A percentile compares a stretch with the other conserved stretches of the same genome.
Conservation (phyloP, 1,139 yeast species). For the Lodderomyces parapsilosis region DNA sequence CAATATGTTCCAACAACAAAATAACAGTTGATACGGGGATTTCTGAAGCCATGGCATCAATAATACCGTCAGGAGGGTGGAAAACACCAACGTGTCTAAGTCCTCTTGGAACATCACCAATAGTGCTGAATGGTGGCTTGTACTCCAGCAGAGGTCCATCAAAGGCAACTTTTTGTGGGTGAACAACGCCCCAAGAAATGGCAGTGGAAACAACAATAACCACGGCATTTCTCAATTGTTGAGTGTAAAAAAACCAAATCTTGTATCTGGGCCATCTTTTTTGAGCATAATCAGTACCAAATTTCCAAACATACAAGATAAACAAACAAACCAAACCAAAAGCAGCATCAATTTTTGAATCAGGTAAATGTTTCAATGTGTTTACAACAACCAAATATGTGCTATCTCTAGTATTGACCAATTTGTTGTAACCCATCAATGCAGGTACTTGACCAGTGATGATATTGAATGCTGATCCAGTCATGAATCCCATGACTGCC, state of each 20-base stretch:
- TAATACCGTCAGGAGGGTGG: slow-evolving; percentile 61
- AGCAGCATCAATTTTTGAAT: slow-evolving; percentile 77
- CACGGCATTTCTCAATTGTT: slow-evolving; percentile 78
- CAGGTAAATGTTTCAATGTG: slow-evolving; percentile 68
- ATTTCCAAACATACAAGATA: slow-evolving; percentile 66
- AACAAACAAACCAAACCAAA: slow-evolving; percentile 79
- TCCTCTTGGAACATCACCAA: slow-evolving; percentile 83
- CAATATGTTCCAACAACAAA: slow-evolving; percentile 85
- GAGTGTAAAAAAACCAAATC: slow-evolving; percentile 61
- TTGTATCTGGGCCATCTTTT: slow-evolving; percentile 64
- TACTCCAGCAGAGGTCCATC: slow-evolving; percentile 31
- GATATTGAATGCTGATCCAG: slow-evolving; percentile 88
- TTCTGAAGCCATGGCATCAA: slow-evolving; percentile 65
- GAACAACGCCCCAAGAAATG: slow-evolving; percentile 69
- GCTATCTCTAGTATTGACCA: slow-evolving; percentile 70
- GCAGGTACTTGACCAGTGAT: slow-evolving; percentile 84
- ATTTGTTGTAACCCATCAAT: slow-evolving; percentile 69
- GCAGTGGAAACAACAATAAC: slow-evolving; percentile 76
- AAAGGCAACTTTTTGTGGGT: slow-evolving; percentile 60
- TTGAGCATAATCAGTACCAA: slow-evolving; percentile 54
- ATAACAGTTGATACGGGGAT: slow-evolving; percentile 84
- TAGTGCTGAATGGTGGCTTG: slow-evolving; percentile 54
- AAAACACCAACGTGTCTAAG: slow-evolving; percentile 74
- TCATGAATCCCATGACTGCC: slow-evolving; percentile 93
- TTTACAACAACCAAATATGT: slow-evolving; percentile 70